Conservation (phyloP, 192 early-diverging fungal genomes). For the Podochytrium sp. region DNA sequence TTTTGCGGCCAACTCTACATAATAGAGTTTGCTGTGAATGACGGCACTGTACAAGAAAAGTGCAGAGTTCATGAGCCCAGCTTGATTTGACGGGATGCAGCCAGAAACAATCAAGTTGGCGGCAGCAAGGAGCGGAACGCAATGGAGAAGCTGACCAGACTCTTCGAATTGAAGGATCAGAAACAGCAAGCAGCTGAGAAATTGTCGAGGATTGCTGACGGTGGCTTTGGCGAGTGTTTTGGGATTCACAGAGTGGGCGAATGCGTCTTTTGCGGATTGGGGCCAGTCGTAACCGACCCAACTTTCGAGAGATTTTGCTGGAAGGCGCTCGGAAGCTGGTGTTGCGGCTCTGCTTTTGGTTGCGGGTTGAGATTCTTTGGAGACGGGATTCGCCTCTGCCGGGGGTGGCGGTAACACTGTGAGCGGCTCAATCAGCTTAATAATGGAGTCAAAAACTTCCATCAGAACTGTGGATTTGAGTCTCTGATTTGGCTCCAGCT, state of each 20-base stretch:
- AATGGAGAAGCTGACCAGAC: constrained; percentile 3
- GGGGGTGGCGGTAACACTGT: not conserved
- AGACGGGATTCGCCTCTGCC: not conserved
- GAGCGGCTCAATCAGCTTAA: constrained; percentile 7
- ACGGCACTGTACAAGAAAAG: constrained; percentile 6
- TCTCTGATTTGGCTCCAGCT: constrained; percentile 7
- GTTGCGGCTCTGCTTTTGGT: constrained; percentile 6
- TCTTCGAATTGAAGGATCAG: constrained; percentile 4
- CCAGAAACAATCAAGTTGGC: not conserved
- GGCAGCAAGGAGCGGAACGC: not conserved
- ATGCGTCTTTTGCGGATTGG: constrained; percentile 1
- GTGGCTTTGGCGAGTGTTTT: not conserved
- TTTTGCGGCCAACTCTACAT: constrained; percentile 19
- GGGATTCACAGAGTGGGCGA: not conserved
- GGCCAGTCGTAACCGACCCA: constrained; percentile 30
- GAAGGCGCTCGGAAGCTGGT: not conserved
- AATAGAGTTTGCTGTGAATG: constrained; percentile 15
- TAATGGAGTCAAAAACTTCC: not conserved
- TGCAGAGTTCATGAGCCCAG: not conserved
- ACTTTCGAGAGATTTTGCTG: constrained; percentile 1
- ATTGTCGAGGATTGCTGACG: not conserved
- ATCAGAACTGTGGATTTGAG: not conserved
- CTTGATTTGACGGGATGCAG: not conserved
- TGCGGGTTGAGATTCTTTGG: not conserved
- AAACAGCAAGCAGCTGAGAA: constrained; percentile 11